Percentiles rank a stretch among this genome's conserved stretches.
Conservation (phyloP, 2,329 filamentous ascomycete species). For the Xylariaceae sp. region DNA sequence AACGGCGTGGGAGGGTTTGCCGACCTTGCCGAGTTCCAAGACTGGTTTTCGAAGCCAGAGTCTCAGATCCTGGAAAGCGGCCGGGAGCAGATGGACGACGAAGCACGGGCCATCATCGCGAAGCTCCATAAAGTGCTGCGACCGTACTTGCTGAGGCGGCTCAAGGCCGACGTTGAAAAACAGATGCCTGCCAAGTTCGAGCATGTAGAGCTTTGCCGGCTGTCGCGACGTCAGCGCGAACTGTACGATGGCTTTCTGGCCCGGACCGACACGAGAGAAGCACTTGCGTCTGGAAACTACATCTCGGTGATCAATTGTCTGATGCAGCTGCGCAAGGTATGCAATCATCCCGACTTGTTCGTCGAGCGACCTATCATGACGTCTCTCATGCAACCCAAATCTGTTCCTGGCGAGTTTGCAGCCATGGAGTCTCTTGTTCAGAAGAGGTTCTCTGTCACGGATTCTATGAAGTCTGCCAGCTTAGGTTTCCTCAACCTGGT, state of each 20-base stretch:
- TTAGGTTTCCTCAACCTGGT: constrained; percentile 75
- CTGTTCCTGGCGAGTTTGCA: constrained; percentile 69
- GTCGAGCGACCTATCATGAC: constrained; percentile 95
- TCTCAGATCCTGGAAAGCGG: constrained; percentile 95
- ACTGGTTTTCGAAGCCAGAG: constrained; percentile 92
- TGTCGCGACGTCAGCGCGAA: constrained; percentile 92
- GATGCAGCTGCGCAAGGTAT: constrained; percentile 96
- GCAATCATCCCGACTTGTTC: constrained; percentile 96
- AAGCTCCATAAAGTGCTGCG: constrained; percentile 92
- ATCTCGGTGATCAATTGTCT: constrained; percentile 97
- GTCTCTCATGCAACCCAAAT: constrained; percentile 85
- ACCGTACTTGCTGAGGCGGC: constrained; percentile 80
- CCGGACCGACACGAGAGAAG: constrained; percentile 81
- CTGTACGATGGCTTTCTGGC: constrained; percentile 96
- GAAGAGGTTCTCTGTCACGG: constrained; percentile 55
- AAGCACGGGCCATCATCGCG: constrained; percentile 83
- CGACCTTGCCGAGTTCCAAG: constrained; percentile 90
- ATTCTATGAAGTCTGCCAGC: constrained; percentile 60
- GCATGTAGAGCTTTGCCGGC: constrained; percentile 88
- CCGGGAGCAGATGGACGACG: constrained; percentile 87
- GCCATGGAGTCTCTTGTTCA: constrained; percentile 66
- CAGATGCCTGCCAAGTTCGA: constrained; percentile 99
- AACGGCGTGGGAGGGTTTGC: constrained; percentile 86
- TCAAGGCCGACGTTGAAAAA: constrained; percentile 97
- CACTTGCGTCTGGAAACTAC: constrained; percentile 87